Evolutionary conservation across 805 yeast genomes (phyloP).

Genomic region (Cyberlindnera bimundalis): DNA sequence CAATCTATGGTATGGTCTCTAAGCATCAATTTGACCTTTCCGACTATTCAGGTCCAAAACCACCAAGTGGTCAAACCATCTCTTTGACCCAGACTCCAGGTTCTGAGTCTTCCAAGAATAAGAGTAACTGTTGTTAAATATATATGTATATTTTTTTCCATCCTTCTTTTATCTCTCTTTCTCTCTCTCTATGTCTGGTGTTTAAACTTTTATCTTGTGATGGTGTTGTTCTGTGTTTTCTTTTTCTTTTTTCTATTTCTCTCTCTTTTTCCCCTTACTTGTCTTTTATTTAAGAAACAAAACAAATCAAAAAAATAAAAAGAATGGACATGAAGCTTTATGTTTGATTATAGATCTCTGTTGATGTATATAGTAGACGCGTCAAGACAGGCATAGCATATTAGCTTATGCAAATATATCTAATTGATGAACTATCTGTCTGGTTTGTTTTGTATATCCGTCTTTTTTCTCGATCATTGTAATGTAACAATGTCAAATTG

Average conservation of each 20-base stretch:
- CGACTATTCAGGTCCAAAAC: constrained; percentile 61
- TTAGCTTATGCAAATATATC: too few species aligned
- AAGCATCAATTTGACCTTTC: constrained; percentile 89
- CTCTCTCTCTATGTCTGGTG: too few species aligned
- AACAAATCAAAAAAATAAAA: too few species aligned
- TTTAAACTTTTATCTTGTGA: neutral
- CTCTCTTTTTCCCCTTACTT: neutral
- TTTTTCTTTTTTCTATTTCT: neutral
- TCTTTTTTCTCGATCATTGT: too few species aligned
- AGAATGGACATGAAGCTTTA: neutral
- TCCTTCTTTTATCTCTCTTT: too few species aligned
- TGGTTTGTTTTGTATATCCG: too few species aligned
- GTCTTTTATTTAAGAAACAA: too few species aligned
- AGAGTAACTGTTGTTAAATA: constrained; percentile 63
- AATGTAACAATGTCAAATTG: too few species aligned
- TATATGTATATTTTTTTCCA: too few species aligned
- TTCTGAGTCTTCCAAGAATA: constrained; percentile 55
- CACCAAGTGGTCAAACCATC: constrained; percentile 86
- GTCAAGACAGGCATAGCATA: too few species aligned
- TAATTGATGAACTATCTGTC: too few species aligned
- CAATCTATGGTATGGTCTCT: constrained; percentile 91
- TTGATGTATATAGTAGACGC: too few species aligned
- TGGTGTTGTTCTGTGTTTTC: neutral
- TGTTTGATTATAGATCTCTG: constrained; percentile 1
- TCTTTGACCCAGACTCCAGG: constrained; percentile 91